Evolutionary conservation across 208 protist genomes (phyloP), one percentile per base, ranked within the genome.

Genomic region (Leishmania amazonensis): DNA sequence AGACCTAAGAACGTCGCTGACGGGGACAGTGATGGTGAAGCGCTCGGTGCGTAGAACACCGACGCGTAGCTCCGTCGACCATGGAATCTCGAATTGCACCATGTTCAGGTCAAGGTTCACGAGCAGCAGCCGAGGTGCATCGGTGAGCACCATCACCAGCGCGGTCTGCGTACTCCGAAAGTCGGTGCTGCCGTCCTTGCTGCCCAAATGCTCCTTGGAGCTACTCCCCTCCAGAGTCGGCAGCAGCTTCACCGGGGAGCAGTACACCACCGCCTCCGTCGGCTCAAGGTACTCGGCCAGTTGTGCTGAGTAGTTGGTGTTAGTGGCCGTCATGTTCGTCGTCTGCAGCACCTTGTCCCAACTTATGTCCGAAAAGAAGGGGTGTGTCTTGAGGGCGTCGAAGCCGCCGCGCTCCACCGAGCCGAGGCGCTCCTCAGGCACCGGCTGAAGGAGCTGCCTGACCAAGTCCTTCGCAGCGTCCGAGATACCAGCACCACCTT

Each of bases 351-450:
- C 58, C 65, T 64, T 40, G 24, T 31, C 83, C 94, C 95, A 98
- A 82, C 91, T 83, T 54, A 98, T 89, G 13, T 80, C 85, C 2
- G 78, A 72, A 81, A 98, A 99, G 85, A 98, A 98, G 24, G 90
- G 81, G 76, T 99, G 96, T 2, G 54, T 67, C 85, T 98, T 98
- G 11, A 99, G 82, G 17, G 72, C 84, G 4, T 65, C 81, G 80
- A 97, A 98, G n/a, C 93, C 94, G 68, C 94, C 94, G 21, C 80
- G 78, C 83, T 85, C 82, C 5, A 82, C 85, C n/a, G 86, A 83
- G 15, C 96, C 96, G 35, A 99, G 79, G 47, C 97, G 92, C 64
- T 93, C 79, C 58, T 58, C 64, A 17, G 97, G 95, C 2, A 91
- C 81, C 24, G 87, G 84, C 28, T 87, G 82, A 35, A 99, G 85